A percentile compares a stretch with the other conserved stretches of the same genome.
phyloP scores from a whole-genome alignment of 441 rosid genomes.

The Erysimum cheiri region DNA sequence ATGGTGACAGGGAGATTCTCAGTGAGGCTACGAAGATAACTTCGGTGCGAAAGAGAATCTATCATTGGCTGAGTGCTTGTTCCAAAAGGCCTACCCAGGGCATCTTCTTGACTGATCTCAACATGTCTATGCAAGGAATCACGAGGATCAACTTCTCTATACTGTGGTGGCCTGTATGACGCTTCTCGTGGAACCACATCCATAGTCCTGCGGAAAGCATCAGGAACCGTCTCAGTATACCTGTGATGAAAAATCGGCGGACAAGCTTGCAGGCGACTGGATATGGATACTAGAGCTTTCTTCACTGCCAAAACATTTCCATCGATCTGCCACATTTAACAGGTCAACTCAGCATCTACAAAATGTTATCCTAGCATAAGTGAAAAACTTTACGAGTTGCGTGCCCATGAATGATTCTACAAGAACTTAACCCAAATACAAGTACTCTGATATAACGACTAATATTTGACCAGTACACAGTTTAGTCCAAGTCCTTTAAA shows the following conservation, averaged over 20 bases:
- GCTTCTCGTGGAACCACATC: constrained; percentile 20
- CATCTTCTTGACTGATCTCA: constrained; percentile 30
- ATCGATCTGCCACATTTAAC: constrained; percentile 58
- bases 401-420: background rate
- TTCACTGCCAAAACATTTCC: constrained; percentile 67
- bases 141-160: constrained; percentile 35
- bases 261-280: constrained; percentile 71
- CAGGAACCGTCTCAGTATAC: constrained; percentile 34
- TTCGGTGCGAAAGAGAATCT: background rate
- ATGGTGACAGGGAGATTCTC: constrained; percentile 43
- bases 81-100: too few species aligned
- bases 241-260: background rate
- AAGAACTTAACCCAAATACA: too few species aligned
- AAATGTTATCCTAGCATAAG: background rate
- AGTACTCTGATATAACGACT: background rate
- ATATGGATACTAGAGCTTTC: constrained; percentile 70
- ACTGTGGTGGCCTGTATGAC: background rate
- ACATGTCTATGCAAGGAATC: constrained; percentile 42
- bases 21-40: too few species aligned
- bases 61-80: too few species aligned
- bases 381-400: background rate
- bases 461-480: background rate
- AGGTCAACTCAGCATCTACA: background rate
- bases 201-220: constrained; percentile 40
- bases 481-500: background rate